A percentile compares a stretch with the other conserved stretches of the same genome.
These are phyloP conservation scores for Elsinoe australis DNA, from an alignment of 2,329 filamentous ascomycete genomes.

Conservation along the genomic window DNA sequence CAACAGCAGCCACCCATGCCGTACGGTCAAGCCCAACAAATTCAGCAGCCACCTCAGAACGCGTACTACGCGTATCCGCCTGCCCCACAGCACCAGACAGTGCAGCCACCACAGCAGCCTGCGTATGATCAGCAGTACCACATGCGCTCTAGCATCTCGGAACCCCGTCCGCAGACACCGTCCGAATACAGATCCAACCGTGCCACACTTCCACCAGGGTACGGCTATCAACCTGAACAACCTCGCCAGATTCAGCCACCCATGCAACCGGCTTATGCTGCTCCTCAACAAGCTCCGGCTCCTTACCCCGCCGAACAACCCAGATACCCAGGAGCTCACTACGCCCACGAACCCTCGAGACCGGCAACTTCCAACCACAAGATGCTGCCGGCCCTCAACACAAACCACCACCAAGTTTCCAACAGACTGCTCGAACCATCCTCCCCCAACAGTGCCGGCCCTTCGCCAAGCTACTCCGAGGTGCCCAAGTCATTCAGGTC, in stretches of 20 bases:
- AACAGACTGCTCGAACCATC: conserved; percentile 36
- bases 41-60: background rate
- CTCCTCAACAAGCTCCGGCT: conserved; percentile 18
- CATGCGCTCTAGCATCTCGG: conserved; percentile 9
- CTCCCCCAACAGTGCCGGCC: conserved; percentile 38
- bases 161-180: background rate
- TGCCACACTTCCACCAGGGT: background rate
- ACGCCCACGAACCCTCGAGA: conserved; percentile 5
- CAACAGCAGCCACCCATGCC: conserved; percentile 12
- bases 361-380: conserved; percentile 24
- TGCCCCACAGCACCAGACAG: background rate
- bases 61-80: conserved; percentile 1
- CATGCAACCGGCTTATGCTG: background rate
- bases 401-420: conserved; percentile 30
- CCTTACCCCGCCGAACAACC: conserved; percentile 21
- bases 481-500: conserved; percentile 7
- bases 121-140: conserved; percentile 13
- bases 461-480: conserved; percentile 23
- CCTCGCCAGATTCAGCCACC: conserved; percentile 7
- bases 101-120: conserved; percentile 14
- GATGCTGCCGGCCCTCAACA: conserved; percentile 39
- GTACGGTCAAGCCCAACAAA: conserved; percentile 7
- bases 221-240: conserved; percentile 3
- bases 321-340: background rate
- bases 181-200: background rate